Evolutionary conservation across 1,284 basidiomycete species (phyloP).

Genomic region (Ceraceosorus guamensis): DNA sequence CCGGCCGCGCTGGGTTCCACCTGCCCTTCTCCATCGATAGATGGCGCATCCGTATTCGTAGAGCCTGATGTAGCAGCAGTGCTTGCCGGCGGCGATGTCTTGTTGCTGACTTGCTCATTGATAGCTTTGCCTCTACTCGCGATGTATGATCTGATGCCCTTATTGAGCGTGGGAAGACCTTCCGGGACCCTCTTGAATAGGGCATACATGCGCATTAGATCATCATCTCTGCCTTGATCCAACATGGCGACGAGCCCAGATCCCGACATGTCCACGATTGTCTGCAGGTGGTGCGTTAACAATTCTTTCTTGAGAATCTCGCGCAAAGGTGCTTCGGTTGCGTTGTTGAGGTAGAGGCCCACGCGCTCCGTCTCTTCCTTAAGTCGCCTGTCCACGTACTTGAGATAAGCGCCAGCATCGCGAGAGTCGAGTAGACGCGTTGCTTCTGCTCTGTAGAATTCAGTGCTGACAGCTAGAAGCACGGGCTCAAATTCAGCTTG

Average conservation of each 20-base stretch:
- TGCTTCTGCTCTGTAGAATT: slow-evolving; percentile 75
- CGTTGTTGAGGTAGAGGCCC: slow-evolving; percentile 77
- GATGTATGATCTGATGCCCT: slow-evolving; percentile 68
- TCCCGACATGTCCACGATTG: slow-evolving; percentile 70
- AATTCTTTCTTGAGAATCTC: slow-evolving; percentile 71
- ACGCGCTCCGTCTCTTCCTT: slow-evolving; percentile 77
- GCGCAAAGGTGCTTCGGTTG: slow-evolving; percentile 65
- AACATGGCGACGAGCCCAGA: slow-evolving; percentile 85
- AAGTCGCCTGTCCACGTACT: slow-evolving; percentile 74
- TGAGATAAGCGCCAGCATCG: slow-evolving; percentile 75
- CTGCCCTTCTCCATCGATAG: neutral
- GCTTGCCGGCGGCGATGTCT: slow-evolving; percentile 4
- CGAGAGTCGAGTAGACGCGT: slow-evolving; percentile 63
- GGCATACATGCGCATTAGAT: slow-evolving; percentile 72
- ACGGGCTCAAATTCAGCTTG: slow-evolving; percentile 75
- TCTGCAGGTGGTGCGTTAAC: slow-evolving; percentile 67
- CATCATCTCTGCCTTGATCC: slow-evolving; percentile 68
- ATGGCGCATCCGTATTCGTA: slow-evolving; percentile 5
- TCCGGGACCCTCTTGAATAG: slow-evolving; percentile 67
- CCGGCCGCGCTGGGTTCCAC: no score
- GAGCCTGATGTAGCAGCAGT: slow-evolving; percentile 5
- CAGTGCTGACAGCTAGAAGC: slow-evolving; percentile 68
- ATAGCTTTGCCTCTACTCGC: slow-evolving; percentile 70
- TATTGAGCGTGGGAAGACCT: slow-evolving; percentile 57
- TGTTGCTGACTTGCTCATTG: slow-evolving; percentile 55